Evolutionary conservation across 441 rosid species (phyloP).

Genomic region (Syzygium syzygioides): DNA sequence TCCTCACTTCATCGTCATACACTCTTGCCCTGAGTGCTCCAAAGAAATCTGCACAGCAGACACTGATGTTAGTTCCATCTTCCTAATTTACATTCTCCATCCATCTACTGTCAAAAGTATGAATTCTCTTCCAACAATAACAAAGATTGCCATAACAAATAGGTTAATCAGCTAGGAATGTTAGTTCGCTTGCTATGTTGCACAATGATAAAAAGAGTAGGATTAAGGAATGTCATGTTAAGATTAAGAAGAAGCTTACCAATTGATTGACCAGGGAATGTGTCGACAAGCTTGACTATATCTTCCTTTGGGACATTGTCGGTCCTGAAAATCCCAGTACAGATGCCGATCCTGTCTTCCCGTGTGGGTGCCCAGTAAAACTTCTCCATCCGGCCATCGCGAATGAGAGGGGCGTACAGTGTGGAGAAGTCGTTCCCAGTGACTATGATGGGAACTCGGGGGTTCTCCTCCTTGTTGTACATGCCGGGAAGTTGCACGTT

Average conservation of each 20-base stretch:
- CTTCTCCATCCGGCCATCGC: conserved; percentile 18
- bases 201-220: not conserved
- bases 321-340: conserved; percentile 4
- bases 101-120: not conserved
- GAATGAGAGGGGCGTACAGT: conserved; percentile 16
- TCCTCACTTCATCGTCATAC: conserved; percentile 10
- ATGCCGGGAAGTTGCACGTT: conserved; percentile 14
- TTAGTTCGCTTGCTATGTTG: not conserved
- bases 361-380: conserved; percentile 18
- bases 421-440: conserved; percentile 18
- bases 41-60: conserved; percentile 4
- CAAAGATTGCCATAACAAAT: not conserved
- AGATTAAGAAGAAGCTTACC: not conserved
- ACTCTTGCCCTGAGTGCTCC: conserved; percentile 9
- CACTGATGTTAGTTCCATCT: not conserved
- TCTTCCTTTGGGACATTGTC: conserved; percentile 1
- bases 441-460: conserved; percentile 14
- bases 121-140: not conserved
- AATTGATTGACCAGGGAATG: conserved; percentile 12
- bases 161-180: not conserved
- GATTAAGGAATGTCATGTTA: not conserved
- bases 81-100: not conserved
- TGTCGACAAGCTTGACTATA: conserved; percentile 13
- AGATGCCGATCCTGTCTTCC: conserved; percentile 11
- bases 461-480: conserved; percentile 14